phyloP scores from a whole-genome alignment of 2,329 filamentous ascomycete species.

The Diaporthe eres region DNA sequence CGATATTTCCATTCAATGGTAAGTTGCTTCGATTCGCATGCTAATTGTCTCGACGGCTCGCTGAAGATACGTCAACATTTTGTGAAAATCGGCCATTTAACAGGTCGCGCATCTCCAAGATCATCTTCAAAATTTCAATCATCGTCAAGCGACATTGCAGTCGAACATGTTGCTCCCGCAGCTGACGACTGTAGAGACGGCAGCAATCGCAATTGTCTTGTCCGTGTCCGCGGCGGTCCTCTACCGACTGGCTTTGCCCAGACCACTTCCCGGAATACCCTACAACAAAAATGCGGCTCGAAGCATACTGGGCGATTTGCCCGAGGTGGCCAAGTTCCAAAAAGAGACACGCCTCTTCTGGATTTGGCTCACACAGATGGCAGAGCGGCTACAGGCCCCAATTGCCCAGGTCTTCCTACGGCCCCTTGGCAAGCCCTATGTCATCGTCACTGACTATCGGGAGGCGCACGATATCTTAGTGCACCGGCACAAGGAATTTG shows the following conservation, averaged over 20 bases:
- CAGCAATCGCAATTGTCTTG: neutral
- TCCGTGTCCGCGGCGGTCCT: constrained; percentile 13
- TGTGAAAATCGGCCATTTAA: neutral
- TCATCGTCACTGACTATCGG: constrained; percentile 15
- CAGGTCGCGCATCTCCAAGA: neutral
- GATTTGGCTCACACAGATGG: constrained; percentile 38
- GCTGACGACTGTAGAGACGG: neutral
- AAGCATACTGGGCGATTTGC: constrained; percentile 46
- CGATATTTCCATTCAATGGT: neutral
- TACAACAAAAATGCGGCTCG: constrained; percentile 45
- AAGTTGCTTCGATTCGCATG: neutral
- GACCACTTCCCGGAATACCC: constrained; percentile 49
- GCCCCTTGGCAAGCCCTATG: constrained; percentile 45
- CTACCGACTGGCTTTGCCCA: constrained; percentile 43
- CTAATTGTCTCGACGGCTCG: neutral
- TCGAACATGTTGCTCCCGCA: neutral
- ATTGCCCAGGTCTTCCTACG: constrained; percentile 53
- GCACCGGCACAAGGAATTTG: constrained; percentile 18
- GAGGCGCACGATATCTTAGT: constrained; percentile 32
- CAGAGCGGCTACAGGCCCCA: constrained; percentile 42
- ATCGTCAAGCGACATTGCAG: neutral
- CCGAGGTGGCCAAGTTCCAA: constrained; percentile 37
- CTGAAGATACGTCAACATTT: neutral
- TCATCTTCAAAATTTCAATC: neutral
- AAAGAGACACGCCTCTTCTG: constrained; percentile 36